Evolutionary conservation across 306 rosid genomes (phyloP).

Genomic region (Mimosa pudica): DNA sequence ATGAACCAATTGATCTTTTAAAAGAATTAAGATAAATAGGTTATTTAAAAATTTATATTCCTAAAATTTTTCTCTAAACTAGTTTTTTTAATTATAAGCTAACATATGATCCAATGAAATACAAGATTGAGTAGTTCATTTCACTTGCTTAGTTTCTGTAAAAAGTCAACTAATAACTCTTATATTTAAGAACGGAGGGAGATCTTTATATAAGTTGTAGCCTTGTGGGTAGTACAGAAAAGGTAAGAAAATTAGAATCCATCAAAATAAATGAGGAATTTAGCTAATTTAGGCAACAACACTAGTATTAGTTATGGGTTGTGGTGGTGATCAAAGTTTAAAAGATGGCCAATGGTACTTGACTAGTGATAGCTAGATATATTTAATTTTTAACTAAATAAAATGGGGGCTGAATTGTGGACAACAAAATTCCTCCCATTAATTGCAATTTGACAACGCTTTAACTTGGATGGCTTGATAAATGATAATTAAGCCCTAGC

Average conservation of each 20-base stretch:
- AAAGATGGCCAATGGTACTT: neutral
- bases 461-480: neutral
- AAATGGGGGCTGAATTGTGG: neutral
- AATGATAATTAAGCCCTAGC: too few species aligned
- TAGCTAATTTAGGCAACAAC: neutral
- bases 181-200: too few species aligned
- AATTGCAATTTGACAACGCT: neutral
- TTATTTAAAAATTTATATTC: too few species aligned
- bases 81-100: too few species aligned
- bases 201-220: too few species aligned
- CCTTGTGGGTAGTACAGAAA: neutral
- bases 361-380: neutral
- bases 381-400: neutral
- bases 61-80: too few species aligned
- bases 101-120: too few species aligned
- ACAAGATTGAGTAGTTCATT: too few species aligned
- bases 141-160: too few species aligned
- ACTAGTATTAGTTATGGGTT: neutral
- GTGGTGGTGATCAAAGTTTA: slow-evolving; percentile 11
- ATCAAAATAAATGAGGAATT: neutral
- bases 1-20: too few species aligned
- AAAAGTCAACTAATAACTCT: too few species aligned
- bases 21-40: too few species aligned
- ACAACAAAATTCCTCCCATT: neutral
- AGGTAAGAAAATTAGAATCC: neutral